These are phyloP conservation scores for Pythium rhizo-oryzae DNA, from an alignment of 352 stramenopile genomes.

Conservation along the genomic window DNA sequence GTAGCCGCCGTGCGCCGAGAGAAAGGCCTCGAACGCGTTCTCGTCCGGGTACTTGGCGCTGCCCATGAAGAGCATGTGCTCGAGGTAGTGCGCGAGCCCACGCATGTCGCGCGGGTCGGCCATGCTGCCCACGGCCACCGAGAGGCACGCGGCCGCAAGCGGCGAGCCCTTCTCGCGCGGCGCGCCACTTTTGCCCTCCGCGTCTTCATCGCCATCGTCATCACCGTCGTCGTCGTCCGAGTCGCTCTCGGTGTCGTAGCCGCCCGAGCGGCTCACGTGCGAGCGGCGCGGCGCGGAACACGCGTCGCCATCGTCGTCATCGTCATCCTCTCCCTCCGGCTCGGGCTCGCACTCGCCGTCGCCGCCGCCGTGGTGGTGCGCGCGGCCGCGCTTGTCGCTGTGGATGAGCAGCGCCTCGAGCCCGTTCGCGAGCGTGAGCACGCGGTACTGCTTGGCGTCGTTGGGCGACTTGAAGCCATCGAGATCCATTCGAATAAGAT, in stretches of 20 bases:
- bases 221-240: slow-evolving; percentile 25
- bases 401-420: slow-evolving; percentile 42
- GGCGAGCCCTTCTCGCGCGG: slow-evolving; percentile 16
- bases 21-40: slow-evolving; percentile 86
- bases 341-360: slow-evolving; percentile 28
- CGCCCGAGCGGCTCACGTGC: slow-evolving; percentile 22
- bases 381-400: slow-evolving; percentile 5
- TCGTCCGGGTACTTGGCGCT: slow-evolving; percentile 86
- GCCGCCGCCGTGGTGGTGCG: not conserved
- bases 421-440: slow-evolving; percentile 59
- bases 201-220: slow-evolving; percentile 8
- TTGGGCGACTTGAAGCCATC: slow-evolving; percentile 43
- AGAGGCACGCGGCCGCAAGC: slow-evolving; percentile 37
- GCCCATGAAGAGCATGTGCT: slow-evolving; percentile 98
- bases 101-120: slow-evolving; percentile 37
- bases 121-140: slow-evolving; percentile 43
- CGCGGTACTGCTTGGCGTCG: slow-evolving; percentile 56
- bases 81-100: slow-evolving; percentile 91
- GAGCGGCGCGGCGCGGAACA: slow-evolving; percentile 7
- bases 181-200: not conserved
- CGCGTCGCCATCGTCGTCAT: not conserved
- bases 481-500: slow-evolving; percentile 20
- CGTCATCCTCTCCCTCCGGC: slow-evolving; percentile 19
- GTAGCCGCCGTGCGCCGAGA: slow-evolving; percentile 69
- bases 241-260: slow-evolving; percentile 36